Percentiles rank a stretch among this genome's conserved stretches.
phyloP scores from a whole-genome alignment of 2,329 filamentous ascomycete genomes.

The Boeremia lycopersici region DNA sequence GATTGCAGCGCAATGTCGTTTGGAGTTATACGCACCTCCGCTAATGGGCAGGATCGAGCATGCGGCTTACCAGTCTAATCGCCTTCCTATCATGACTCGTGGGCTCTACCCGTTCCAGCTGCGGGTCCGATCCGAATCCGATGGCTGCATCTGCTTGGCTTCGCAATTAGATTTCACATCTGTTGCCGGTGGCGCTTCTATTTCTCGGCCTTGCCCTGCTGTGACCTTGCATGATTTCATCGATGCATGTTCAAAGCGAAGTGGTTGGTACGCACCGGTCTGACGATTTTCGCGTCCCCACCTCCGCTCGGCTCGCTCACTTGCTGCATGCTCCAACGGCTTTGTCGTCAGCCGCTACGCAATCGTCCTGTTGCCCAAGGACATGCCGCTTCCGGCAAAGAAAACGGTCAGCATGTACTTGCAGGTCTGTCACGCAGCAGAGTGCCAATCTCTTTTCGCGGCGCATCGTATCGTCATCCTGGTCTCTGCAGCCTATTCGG shows the following conservation, averaged over 20 bases:
- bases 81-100: slow-evolving; percentile 22
- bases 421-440: background rate
- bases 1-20: slow-evolving; percentile 41
- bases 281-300: slow-evolving; percentile 20
- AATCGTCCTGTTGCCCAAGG: background rate
- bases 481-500: slow-evolving; percentile 5
- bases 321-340: slow-evolving; percentile 7
- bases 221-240: slow-evolving; percentile 20
- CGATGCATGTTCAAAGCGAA: slow-evolving; percentile 30
- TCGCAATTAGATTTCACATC: slow-evolving; percentile 12
- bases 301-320: slow-evolving; percentile 23
- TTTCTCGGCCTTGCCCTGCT: slow-evolving; percentile 23
- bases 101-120: slow-evolving; percentile 22
- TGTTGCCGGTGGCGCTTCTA: slow-evolving; percentile 22
- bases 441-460: slow-evolving; percentile 1
- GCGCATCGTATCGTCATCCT: background rate
- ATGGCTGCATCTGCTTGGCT: slow-evolving; percentile 23
- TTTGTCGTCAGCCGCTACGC: slow-evolving; percentile 12
- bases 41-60: slow-evolving; percentile 5
- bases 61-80: slow-evolving; percentile 14
- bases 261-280: slow-evolving; percentile 19
- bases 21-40: slow-evolving; percentile 7
- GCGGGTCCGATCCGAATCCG: slow-evolving; percentile 20
- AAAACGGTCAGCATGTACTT: background rate
- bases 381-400: background rate